phyloP scores from a whole-genome alignment of 1,284 basidiomycete species.

The Lentinus polychrous region DNA sequence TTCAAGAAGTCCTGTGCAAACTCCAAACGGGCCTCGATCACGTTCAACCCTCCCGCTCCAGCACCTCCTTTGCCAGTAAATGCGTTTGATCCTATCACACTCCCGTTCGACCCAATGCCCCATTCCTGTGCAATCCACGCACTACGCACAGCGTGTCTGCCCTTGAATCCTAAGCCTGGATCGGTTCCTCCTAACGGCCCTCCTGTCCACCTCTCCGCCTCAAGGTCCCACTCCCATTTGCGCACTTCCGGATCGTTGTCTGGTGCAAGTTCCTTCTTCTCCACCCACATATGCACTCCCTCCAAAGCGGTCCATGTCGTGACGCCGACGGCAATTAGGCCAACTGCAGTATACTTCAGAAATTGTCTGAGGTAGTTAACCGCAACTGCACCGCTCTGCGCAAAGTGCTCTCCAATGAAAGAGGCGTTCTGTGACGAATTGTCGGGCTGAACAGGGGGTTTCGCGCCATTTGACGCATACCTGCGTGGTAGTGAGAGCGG shows the following conservation, averaged over 20 bases:
- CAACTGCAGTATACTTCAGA: slow-evolving; percentile 32
- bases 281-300: slow-evolving; percentile 65
- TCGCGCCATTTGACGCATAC: neutral
- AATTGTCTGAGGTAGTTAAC: slow-evolving; percentile 34
- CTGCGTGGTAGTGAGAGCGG: neutral
- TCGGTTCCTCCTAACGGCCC: slow-evolving; percentile 67
- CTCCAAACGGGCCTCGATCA: slow-evolving; percentile 47
- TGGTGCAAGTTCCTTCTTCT: slow-evolving; percentile 50
- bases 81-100: slow-evolving; percentile 32
- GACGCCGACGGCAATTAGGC: slow-evolving; percentile 31
- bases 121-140: slow-evolving; percentile 77
- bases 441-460: neutral
- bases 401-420: slow-evolving; percentile 27
- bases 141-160: slow-evolving; percentile 59
- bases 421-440: neutral
- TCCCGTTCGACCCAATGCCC: slow-evolving; percentile 46
- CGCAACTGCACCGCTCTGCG: slow-evolving; percentile 28
- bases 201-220: slow-evolving; percentile 72
- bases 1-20: slow-evolving; percentile 50
- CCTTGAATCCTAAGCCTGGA: slow-evolving; percentile 57
- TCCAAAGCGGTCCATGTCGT: slow-evolving; percentile 43
- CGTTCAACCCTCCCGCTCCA: slow-evolving; percentile 32
- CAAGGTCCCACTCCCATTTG: slow-evolving; percentile 69
- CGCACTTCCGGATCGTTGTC: slow-evolving; percentile 46
- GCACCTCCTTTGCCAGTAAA: slow-evolving; percentile 28